A percentile compares a stretch with the other conserved stretches of the same genome.
These are phyloP conservation scores for Ustilago xerochloae DNA, from an alignment of 1,284 basidiomycete species.

Conservation along the genomic window DNA sequence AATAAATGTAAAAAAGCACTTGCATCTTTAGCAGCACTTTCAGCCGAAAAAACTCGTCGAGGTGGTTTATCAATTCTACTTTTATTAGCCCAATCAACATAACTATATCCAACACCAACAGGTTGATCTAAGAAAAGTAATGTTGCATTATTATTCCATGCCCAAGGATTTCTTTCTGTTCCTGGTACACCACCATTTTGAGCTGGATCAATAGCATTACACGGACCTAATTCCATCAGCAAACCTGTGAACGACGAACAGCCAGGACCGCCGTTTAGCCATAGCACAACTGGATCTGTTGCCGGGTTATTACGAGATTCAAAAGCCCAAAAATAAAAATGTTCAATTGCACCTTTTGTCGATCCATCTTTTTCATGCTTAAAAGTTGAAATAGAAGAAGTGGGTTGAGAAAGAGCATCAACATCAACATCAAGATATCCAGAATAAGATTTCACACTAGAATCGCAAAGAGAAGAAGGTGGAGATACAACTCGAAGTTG, in stretches of 20 bases:
- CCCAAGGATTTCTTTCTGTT: constrained; percentile 57
- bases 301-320: constrained; percentile 60
- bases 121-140: constrained; percentile 67
- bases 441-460: constrained; percentile 52
- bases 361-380: constrained; percentile 35
- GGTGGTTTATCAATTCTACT: constrained; percentile 54
- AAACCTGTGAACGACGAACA: constrained; percentile 64
- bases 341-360: constrained; percentile 60
- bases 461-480: constrained; percentile 57
- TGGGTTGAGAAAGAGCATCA: constrained; percentile 47
- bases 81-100: constrained; percentile 64
- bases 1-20: constrained; percentile 65
- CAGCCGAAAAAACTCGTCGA: constrained; percentile 51
- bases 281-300: constrained; percentile 62
- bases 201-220: constrained; percentile 60
- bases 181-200: constrained; percentile 32
- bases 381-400: constrained; percentile 4
- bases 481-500: constrained; percentile 57
- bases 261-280: constrained; percentile 66
- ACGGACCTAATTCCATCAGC: constrained; percentile 66
- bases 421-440: constrained; percentile 67
- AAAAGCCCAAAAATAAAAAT: constrained; percentile 68
- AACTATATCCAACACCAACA: constrained; percentile 64
- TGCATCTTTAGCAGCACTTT: constrained; percentile 60
- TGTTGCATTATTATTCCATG: constrained; percentile 64